Percentiles rank a stretch among this genome's conserved stretches.
These are phyloP conservation scores for Symbiodinium pilosum DNA, from an alignment of 73 alveolate genomes.

Conservation along the genomic window DNA sequence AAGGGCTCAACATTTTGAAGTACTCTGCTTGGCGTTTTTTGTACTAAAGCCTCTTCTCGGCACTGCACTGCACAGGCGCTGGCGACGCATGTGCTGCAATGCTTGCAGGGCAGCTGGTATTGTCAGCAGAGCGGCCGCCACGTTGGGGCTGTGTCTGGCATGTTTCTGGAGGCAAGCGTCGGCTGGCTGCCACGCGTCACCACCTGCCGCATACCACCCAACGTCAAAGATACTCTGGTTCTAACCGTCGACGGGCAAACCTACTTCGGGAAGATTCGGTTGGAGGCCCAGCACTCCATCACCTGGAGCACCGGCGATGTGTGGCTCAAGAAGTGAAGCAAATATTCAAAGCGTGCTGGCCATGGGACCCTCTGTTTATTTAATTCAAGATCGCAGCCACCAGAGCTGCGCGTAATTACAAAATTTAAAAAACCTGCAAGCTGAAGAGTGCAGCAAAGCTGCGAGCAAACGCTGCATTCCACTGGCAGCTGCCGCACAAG, in stretches of 20 bases:
- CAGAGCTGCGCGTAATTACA: no score
- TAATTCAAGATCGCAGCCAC: no score
- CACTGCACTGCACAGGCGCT: neutral
- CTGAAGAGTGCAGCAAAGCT: no score
- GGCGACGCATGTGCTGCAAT: neutral
- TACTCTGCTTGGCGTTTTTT: no score
- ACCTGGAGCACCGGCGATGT: constrained; percentile 5
- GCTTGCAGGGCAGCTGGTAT: constrained; percentile 18
- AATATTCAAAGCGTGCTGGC: no score
- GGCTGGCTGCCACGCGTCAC: neutral
- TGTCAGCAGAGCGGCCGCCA: neutral
- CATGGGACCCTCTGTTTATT: no score
- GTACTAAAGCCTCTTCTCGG: no score
- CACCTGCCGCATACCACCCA: neutral
- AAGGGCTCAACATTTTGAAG: no score
- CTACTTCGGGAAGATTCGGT: neutral
- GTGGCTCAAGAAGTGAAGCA: neutral
- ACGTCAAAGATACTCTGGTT: neutral
- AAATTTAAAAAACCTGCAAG: no score
- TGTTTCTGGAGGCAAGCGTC: neutral
- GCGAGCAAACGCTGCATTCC: no score
- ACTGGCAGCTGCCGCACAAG: no score
- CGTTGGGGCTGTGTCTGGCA: neutral
- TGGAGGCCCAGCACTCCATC: neutral
- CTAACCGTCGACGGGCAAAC: neutral